Evolutionary conservation across 1,284 basidiomycete species (phyloP).

Genomic region (Leccinum laetum): DNA sequence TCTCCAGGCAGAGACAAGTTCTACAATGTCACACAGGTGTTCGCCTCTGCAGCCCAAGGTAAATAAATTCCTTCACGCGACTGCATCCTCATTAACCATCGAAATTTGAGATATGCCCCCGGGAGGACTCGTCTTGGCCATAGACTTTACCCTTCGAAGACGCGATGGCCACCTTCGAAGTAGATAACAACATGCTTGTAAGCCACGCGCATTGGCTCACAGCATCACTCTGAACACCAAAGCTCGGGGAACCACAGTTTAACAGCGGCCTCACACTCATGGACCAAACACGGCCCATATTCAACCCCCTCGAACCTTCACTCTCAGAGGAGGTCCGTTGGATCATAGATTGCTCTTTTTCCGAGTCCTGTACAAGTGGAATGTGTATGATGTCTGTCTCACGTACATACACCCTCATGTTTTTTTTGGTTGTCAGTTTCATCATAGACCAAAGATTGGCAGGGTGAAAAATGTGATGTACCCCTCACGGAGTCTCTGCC

Average conservation of each 20-base stretch:
- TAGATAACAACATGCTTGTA: conserved; percentile 30
- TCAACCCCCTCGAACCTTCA: conserved; percentile 66
- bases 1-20: too few relatives aligned
- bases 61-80: too few relatives aligned
- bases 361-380: conserved; percentile 67
- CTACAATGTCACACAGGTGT: too few relatives aligned
- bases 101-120: too few relatives aligned
- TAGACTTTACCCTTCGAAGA: conserved; percentile 78
- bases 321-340: conserved; percentile 81
- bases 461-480: conserved; percentile 84
- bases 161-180: conserved; percentile 89
- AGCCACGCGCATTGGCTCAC: neutral
- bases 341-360: conserved; percentile 80
- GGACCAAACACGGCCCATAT: conserved; percentile 46
- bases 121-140: too few relatives aligned
- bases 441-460: conserved; percentile 85
- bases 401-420: conserved; percentile 12
- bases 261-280: conserved; percentile 76
- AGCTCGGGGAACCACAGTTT: conserved; percentile 91
- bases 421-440: conserved; percentile 12
- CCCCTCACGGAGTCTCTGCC: conserved; percentile 70
- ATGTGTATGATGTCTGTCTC: conserved; percentile 72
- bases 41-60: too few relatives aligned
- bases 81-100: too few relatives aligned
- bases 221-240: neutral